These are phyloP conservation scores for Solanum acaule DNA, from an alignment of 257 asterid species.

Conservation along the genomic window DNA sequence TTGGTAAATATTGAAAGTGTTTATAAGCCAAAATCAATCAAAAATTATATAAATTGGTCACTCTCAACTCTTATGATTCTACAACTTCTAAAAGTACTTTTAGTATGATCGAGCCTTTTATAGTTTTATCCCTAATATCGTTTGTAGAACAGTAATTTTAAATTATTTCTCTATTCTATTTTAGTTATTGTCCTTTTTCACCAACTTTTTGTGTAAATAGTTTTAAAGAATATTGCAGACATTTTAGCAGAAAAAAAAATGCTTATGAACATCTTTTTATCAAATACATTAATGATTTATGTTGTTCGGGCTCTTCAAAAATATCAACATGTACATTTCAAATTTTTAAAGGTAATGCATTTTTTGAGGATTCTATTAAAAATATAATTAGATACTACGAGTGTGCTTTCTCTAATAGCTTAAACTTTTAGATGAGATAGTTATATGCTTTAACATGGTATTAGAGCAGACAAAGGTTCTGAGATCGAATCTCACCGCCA, in stretches of 20 bases:
- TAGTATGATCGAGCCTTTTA: too few relatives aligned
- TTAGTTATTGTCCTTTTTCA: background rate
- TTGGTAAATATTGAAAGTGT: too few relatives aligned
- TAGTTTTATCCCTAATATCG: background rate
- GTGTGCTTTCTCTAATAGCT: too few relatives aligned
- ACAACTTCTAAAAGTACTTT: too few relatives aligned
- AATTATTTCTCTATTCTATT: background rate
- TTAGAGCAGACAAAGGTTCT: background rate
- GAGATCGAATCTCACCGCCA: background rate
- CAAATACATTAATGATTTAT: background rate
- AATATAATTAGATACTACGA: too few relatives aligned
- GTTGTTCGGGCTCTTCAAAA: background rate
- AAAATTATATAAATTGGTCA: too few relatives aligned
- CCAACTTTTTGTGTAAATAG: background rate
- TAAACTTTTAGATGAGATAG: background rate
- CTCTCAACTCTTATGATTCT: too few relatives aligned
- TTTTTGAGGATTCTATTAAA: background rate
- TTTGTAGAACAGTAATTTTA: background rate
- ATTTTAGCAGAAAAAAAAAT: background rate
- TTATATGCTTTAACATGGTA: background rate
- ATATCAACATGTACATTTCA: background rate
- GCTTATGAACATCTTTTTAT: background rate
- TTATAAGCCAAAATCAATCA: too few relatives aligned
- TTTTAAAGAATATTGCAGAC: background rate
- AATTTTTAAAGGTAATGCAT: background rate